Percentiles rank a stretch among this genome's conserved stretches.
Evolutionary conservation across 306 rosid genomes (phyloP).

Genomic region (Carpinus viminea): DNA sequence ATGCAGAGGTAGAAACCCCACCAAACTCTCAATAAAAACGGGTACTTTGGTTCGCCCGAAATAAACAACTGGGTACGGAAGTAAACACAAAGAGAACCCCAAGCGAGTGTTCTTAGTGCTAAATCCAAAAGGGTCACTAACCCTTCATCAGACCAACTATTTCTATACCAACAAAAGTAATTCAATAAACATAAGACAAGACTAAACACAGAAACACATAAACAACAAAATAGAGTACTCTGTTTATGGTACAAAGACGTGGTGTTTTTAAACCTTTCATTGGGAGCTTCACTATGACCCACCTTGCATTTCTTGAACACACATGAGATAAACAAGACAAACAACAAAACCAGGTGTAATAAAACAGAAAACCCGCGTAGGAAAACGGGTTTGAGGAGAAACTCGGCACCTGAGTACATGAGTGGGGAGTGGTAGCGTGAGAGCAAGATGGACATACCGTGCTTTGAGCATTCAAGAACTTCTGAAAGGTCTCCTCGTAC

Average conservation of each 20-base stretch:
- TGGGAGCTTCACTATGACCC: conserved; percentile 11
- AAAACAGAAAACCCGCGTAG: conserved; percentile 29
- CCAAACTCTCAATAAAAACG: conserved; percentile 42
- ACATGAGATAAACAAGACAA: conserved; percentile 24
- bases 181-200: conserved; percentile 23
- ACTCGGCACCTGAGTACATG: conserved; percentile 12
- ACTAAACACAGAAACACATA: conserved; percentile 34
- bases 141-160: conserved; percentile 38
- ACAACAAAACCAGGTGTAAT: conserved; percentile 32
- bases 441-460: conserved; percentile 16
- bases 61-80: conserved; percentile 23
- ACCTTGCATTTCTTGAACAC: conserved; percentile 16
- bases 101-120: conserved; percentile 22
- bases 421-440: not conserved
- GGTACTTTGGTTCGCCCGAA: conserved; percentile 28
- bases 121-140: conserved; percentile 42
- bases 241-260: not conserved
- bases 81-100: conserved; percentile 18
- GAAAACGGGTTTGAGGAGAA: conserved; percentile 42
- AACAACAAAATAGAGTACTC: conserved; percentile 28
- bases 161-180: conserved; percentile 34
- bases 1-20: conserved; percentile 47
- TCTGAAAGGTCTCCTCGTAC: not conserved
- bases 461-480: not conserved
- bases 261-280: conserved; percentile 10